Evolutionary conservation across 2,329 filamentous ascomycete genomes (phyloP).

Genomic region (Alternaria solani): DNA sequence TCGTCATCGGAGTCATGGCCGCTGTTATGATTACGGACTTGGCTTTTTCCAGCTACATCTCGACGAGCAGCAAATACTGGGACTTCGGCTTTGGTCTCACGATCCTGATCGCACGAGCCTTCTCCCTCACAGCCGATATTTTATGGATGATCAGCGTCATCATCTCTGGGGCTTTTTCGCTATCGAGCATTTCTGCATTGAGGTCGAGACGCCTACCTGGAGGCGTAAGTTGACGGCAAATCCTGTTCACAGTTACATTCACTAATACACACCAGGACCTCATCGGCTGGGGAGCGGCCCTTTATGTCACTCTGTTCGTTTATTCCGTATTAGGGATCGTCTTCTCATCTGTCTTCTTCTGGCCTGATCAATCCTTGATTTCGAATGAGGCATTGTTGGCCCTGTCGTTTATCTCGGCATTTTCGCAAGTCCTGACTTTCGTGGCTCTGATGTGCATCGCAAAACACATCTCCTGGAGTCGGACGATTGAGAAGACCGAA

Average conservation of each 20-base stretch:
- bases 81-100: not conserved
- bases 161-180: constrained; percentile 19
- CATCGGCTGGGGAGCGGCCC: constrained; percentile 21
- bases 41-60: constrained; percentile 23
- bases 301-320: constrained; percentile 29
- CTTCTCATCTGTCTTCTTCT: constrained; percentile 2
- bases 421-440: constrained; percentile 30
- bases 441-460: constrained; percentile 32
- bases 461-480: constrained; percentile 25
- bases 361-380: not conserved
- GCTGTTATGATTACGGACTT: constrained; percentile 22
- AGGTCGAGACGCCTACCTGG: constrained; percentile 21
- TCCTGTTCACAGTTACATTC: not conserved
- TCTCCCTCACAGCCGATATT: constrained; percentile 21
- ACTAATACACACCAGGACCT: constrained; percentile 31
- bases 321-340: constrained; percentile 28
- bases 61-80: constrained; percentile 9
- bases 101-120: not conserved
- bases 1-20: constrained; percentile 31
- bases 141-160: constrained; percentile 34
- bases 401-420: constrained; percentile 21
- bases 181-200: constrained; percentile 24
- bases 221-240: constrained; percentile 25
- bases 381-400: not conserved
- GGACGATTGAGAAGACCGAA: not conserved